These are phyloP conservation scores for Colletotrichum limetticola DNA, from an alignment of 2,329 filamentous ascomycete genomes.

Conservation along the genomic window DNA sequence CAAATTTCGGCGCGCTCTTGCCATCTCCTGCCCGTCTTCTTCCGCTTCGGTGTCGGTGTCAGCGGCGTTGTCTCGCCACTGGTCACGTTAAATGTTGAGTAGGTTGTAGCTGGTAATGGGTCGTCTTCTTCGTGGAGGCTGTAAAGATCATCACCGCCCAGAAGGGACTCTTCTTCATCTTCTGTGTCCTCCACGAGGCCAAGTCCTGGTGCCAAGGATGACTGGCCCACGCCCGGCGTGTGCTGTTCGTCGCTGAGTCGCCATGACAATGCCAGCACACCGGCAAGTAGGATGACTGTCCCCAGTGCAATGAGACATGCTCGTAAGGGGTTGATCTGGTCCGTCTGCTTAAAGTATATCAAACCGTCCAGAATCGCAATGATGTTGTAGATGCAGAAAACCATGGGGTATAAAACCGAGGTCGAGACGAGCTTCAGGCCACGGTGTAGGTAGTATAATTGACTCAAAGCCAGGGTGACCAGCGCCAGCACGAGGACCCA, in stretches of 20 bases:
- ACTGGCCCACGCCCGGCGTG: constrained; percentile 69
- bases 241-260: constrained; percentile 83
- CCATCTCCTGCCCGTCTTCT: constrained; percentile 63
- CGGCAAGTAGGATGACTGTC: constrained; percentile 84
- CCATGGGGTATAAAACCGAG: constrained; percentile 93
- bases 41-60: constrained; percentile 52
- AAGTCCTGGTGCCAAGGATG: constrained; percentile 82
- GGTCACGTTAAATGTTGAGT: constrained; percentile 59
- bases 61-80: constrained; percentile 51
- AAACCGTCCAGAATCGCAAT: constrained; percentile 96
- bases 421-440: constrained; percentile 96
- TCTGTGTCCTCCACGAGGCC: constrained; percentile 80
- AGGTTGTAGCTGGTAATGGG: constrained; percentile 48
- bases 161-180: constrained; percentile 67
- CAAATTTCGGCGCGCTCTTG: constrained; percentile 84
- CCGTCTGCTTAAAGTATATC: constrained; percentile 94
- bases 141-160: constrained; percentile 58
- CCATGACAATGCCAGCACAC: constrained; percentile 94
- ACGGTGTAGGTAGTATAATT: constrained; percentile 94
- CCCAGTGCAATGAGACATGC: constrained; percentile 87
- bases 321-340: constrained; percentile 79
- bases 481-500: constrained; percentile 91
- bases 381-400: constrained; percentile 99
- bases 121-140: constrained; percentile 55
- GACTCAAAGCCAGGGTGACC: constrained; percentile 82